Base-by-base conservation (phyloP, 768 basidiomycete genomes). In the Boletus reticulatus region DNA sequence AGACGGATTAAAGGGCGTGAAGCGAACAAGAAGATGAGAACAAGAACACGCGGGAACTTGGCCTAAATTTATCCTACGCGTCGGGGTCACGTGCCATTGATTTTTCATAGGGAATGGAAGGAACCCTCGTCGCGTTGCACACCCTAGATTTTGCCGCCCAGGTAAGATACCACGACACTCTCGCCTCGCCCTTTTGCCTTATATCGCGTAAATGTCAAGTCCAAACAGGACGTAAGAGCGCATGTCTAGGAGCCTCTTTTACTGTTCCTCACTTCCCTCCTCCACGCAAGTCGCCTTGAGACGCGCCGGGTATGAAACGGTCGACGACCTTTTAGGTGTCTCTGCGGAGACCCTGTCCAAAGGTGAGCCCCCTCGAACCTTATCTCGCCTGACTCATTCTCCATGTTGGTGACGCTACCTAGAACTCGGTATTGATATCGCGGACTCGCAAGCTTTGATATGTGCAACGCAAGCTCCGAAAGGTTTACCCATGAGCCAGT, bases 261-360 rank as follows among this genome's bases (percentile, higher is more conserved):
- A 81, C 78, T 44, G 69, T 80, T 51, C 72, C 70, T 55, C 66
- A 10, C 74, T 85, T 14, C 75, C 83, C 4, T 67, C 72, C 10
- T 71, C 78, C 22, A 75, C 76, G 3, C 74, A 83, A 32, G 70
- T 74, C 16, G 76, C 76, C 4, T 72, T 88, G 34, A 73, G 73
- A 43, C 73, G 72, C 38, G 77, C 79, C 38, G 86, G 86, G 7
- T 88, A 85, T 62, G 78, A 83, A 63, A 83, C 78, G 8, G 62
- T 83, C 4, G 72, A 78, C 48, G 87, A 89, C 60, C 62, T 88
- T 9, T 66, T 66, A 16, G 66, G 67, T 9, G 64, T 72, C 3
- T 76, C 79, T 3, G 71, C 76, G 5, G 80, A 83, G 52, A 57
- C 61, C n/a, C 64, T 88, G 20, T 76, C 81, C 22, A 72, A 76